Base-by-base conservation (phyloP, 805 yeast species). In the Kregervanrija fluxuum region DNA sequence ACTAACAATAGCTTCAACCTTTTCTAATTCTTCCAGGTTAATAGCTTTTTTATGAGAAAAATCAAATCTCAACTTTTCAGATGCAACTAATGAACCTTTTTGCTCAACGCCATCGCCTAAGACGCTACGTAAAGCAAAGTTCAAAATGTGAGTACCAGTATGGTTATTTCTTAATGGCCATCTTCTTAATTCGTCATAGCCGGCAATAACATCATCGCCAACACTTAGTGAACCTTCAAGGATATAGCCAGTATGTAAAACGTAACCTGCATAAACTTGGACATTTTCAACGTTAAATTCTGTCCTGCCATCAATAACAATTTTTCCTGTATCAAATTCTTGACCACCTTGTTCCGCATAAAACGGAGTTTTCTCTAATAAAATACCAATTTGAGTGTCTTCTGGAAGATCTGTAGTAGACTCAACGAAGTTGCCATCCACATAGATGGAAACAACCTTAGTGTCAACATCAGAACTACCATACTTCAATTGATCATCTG, bases 281-380 rank as follows among this genome's bases (percentile, higher is more conserved):
- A 89, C 97, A 60, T 93, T 89, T 52, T 81, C 83, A 48, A 93
- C 98, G 47, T 79, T 80, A 67, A 93, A 91, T 65, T 91, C 96
- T 45, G 90, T 73, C 54, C 68, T 68, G 38, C 95, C 96, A 61
- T 90, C 97, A 57, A 88, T 80, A 42, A 88, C 90, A 52, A 93
- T 74, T 65, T 79, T 84, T 68, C 99, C 99, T 37, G 95, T 85
- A 64, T 93, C 99, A 60, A 75, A 84, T 67, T 89, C 97, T 74
- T 93, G 99, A 61, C 99, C 99, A 79, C 99, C 99, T 68, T 87
- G 95, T 71, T 93, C 99, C 41, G 99, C 98, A 61, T 93, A 93
- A 68, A 93, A 88, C 64, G 95, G 93, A 22, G 98, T 87, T 65
- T 79, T 84, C 63, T 93, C 95, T 48, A 93, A 73, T 41, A 93